Conservation (phyloP, 2,329 filamentous ascomycete genomes). For the Tolypocladium tropicale region DNA sequence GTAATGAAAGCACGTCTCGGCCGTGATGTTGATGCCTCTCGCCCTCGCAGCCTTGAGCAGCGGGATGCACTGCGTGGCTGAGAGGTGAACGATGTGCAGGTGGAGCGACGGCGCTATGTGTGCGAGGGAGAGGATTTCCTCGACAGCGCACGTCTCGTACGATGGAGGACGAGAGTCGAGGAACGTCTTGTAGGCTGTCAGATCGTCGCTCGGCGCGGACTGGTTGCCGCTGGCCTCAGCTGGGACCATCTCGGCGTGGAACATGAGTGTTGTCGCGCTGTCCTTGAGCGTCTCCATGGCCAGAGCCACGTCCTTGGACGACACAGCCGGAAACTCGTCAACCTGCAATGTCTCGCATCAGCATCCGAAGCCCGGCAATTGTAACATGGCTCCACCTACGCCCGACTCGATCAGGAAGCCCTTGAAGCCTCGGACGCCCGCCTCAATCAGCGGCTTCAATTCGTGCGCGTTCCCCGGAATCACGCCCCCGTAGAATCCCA, state of each 20-base stretch:
- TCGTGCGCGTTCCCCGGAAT: constrained; percentile 81
- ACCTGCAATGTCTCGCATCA: constrained; percentile 44
- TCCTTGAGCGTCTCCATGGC: constrained; percentile 75
- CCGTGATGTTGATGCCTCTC: constrained; percentile 73
- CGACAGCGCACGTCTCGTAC: constrained; percentile 86
- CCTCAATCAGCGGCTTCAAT: constrained; percentile 68
- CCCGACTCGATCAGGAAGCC: constrained; percentile 96
- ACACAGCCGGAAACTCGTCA: constrained; percentile 92
- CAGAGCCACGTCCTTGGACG: constrained; percentile 62
- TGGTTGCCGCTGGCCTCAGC: constrained; percentile 54
- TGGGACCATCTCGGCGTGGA: constrained; percentile 98
- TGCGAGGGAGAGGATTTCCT: constrained; percentile 74
- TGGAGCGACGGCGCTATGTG: constrained; percentile 71
- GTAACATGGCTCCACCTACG: constrained; percentile 38
- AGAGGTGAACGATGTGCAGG: constrained; percentile 89
- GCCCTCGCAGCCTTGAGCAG: constrained; percentile 64
- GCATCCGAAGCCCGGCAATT: neutral
- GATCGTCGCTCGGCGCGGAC: constrained; percentile 38
- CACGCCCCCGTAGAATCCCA: constrained; percentile 95
- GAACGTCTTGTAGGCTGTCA: constrained; percentile 80
- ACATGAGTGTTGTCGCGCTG: constrained; percentile 87
- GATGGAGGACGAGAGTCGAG: constrained; percentile 78
- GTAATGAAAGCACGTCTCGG: constrained; percentile 95
- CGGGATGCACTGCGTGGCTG: constrained; percentile 79
- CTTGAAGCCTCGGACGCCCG: constrained; percentile 91